Percentiles rank a stretch among this genome's conserved stretches.
These are phyloP conservation scores for Coemansia sp. DNA, from an alignment of 192 early-diverging fungal species.

Conservation along the genomic window DNA sequence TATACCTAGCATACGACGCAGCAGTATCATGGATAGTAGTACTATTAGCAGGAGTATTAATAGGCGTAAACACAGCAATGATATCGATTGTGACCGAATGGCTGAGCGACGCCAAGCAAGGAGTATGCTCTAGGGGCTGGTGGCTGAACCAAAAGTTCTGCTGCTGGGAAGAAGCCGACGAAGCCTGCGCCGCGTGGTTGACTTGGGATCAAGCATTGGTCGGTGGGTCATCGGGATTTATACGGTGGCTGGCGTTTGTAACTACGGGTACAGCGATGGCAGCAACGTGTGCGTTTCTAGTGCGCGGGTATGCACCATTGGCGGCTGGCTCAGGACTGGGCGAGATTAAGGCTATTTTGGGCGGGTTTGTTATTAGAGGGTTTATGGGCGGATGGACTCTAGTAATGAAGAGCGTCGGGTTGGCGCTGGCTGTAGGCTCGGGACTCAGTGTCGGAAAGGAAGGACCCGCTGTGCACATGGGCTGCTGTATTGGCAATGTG, in stretches of 20 bases:
- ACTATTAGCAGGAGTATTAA: constrained; percentile 71
- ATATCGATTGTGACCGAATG: constrained; percentile 92
- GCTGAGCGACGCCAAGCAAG: constrained; percentile 86
- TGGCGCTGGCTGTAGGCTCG: constrained; percentile 78
- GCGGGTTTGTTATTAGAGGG: constrained; percentile 91
- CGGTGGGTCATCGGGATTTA: constrained; percentile 54
- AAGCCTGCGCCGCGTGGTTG: constrained; percentile 67
- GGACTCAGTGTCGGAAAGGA: constrained; percentile 92
- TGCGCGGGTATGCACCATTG: constrained; percentile 78
- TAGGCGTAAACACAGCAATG: constrained; percentile 84
- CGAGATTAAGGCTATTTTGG: constrained; percentile 85
- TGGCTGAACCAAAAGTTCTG: constrained; percentile 94
- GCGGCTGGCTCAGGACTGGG: constrained; percentile 95
- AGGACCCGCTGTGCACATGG: constrained; percentile 93
- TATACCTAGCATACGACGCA: constrained; percentile 65
- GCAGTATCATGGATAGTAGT: constrained; percentile 87
- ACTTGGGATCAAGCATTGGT: constrained; percentile 69
- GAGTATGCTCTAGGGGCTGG: constrained; percentile 81
- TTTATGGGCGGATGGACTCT: constrained; percentile 93
- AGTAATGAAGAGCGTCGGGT: constrained; percentile 74
- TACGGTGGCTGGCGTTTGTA: constrained; percentile 84
- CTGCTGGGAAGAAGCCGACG: constrained; percentile 72
- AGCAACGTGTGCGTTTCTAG: constrained; percentile 70
- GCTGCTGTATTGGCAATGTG: constrained; percentile 88
- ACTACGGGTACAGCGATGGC: constrained; percentile 76